phyloP scores from a whole-genome alignment of 179 eudicot species.

The Carnegiea gigantea region DNA sequence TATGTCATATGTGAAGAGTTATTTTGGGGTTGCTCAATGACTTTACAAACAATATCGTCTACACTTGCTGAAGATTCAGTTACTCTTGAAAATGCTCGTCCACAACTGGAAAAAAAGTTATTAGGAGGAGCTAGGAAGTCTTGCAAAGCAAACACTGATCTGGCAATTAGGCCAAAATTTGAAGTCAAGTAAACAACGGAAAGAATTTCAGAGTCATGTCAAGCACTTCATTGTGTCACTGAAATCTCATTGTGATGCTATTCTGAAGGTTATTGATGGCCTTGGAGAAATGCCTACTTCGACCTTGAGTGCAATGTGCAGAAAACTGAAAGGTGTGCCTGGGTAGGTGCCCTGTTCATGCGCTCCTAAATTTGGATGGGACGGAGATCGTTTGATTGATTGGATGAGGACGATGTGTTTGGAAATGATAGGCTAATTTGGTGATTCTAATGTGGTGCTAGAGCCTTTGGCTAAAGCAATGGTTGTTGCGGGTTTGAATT shows the following conservation, averaged over 20 bases:
- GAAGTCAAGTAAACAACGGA: slow-evolving; percentile 36
- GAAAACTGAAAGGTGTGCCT: slow-evolving; percentile 53
- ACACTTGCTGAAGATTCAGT: slow-evolving; percentile 43
- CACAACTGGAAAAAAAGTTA: slow-evolving; percentile 54
- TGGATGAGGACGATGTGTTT: slow-evolving; percentile 33
- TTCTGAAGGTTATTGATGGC: slow-evolving; percentile 41
- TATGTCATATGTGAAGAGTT: slow-evolving; percentile 25
- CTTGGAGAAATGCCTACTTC: slow-evolving; percentile 44
- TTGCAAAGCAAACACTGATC: slow-evolving; percentile 21
- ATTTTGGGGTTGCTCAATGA: slow-evolving; percentile 50
- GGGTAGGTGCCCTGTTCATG: slow-evolving; percentile 39
- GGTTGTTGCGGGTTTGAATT: slow-evolving; percentile 55
- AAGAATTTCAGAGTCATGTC: too few species aligned
- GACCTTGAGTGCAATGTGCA: slow-evolving; percentile 57
- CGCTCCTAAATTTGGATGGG: slow-evolving; percentile 34
- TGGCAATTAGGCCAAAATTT: slow-evolving; percentile 19
- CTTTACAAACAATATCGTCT: slow-evolving; percentile 60
- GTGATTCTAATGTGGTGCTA: slow-evolving; percentile 42
- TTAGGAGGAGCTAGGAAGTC: slow-evolving; percentile 39
- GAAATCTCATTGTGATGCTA: slow-evolving; percentile 43
- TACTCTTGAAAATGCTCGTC: slow-evolving; percentile 46
- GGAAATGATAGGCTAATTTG: slow-evolving; percentile 41
- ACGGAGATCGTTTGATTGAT: slow-evolving; percentile 25
- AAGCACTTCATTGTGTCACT: slow-evolving; percentile 23
- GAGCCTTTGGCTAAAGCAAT: slow-evolving; percentile 65